Conservation (phyloP, 352 stramenopile genomes). For the Globisporangium paddicum region DNA sequence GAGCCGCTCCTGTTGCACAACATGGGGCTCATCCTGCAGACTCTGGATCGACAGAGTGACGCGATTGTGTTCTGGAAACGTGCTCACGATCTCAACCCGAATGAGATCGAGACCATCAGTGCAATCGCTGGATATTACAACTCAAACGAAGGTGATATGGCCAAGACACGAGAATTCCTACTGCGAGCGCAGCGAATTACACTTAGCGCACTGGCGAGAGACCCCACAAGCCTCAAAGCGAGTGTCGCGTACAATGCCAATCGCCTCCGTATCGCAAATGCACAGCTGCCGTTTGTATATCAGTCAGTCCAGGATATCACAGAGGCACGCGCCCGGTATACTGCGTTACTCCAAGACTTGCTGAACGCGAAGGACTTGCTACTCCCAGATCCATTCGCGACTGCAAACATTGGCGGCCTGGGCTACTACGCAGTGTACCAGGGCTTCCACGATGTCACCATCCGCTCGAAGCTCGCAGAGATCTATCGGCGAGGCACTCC, state of each 20-base stretch:
- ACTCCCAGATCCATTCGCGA: slow-evolving; percentile 19
- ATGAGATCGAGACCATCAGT: slow-evolving; percentile 8
- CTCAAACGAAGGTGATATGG: slow-evolving; percentile 12
- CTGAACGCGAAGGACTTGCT: background rate
- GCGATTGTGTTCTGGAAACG: slow-evolving; percentile 14
- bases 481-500: slow-evolving; percentile 32
- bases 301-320: slow-evolving; percentile 15
- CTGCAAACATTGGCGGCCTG: slow-evolving; percentile 29
- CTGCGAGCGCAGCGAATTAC: background rate
- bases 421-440: slow-evolving; percentile 69
- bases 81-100: slow-evolving; percentile 6
- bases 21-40: slow-evolving; percentile 16
- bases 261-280: slow-evolving; percentile 18
- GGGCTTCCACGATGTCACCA: slow-evolving; percentile 29
- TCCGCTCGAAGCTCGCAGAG: slow-evolving; percentile 32
- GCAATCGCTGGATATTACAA: slow-evolving; percentile 22
- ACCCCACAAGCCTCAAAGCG: background rate
- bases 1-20: slow-evolving; percentile 24
- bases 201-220: background rate
- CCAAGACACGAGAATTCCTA: slow-evolving; percentile 2
- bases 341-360: slow-evolving; percentile 11
- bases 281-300: slow-evolving; percentile 25
- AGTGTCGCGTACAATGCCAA: slow-evolving; percentile 4
- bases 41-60: background rate
- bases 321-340: slow-evolving; percentile 10